Percentiles rank a stretch among this genome's conserved stretches.
These are phyloP conservation scores for Paramecium bursaria DNA, from an alignment of 73 alveolate species.

Conservation along the genomic window DNA sequence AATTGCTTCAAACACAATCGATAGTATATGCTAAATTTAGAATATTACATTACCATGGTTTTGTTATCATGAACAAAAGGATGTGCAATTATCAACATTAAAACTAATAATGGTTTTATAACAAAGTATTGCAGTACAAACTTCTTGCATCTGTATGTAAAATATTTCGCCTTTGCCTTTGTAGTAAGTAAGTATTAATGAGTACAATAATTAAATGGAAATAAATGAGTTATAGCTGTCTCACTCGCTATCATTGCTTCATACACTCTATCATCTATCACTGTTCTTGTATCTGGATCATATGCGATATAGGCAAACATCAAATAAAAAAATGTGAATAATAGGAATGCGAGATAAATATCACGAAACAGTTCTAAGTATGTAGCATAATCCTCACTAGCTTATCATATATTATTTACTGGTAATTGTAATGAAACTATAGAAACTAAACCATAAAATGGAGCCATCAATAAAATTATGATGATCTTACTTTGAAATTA, in stretches of 20 bases:
- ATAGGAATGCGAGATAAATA: conserved; percentile 61
- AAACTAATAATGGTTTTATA: conserved; percentile 58
- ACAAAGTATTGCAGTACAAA: conserved; percentile 64
- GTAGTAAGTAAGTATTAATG: conserved; percentile 52
- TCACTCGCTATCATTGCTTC: conserved; percentile 61
- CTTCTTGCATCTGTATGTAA: conserved; percentile 69
- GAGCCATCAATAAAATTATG: conserved; percentile 70
- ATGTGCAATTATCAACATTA: conserved; percentile 18
- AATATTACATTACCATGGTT: background rate
- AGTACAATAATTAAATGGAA: conserved; percentile 67
- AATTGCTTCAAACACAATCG: conserved; percentile 17
- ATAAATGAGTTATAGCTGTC: conserved; percentile 59
- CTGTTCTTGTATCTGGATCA: conserved; percentile 35
- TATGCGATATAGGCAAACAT: conserved; percentile 70
- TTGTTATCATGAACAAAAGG: conserved; percentile 23
- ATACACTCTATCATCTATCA: conserved; percentile 69
- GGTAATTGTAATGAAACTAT: conserved; percentile 56
- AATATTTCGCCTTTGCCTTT: conserved; percentile 68
- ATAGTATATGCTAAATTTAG: background rate
- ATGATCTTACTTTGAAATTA: conserved; percentile 46
- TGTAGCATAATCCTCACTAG: conserved; percentile 60
- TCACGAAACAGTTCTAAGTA: conserved; percentile 68
- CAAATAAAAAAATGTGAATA: conserved; percentile 66
- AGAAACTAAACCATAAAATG: conserved; percentile 67
- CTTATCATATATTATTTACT: conserved; percentile 17